phyloP scores from a whole-genome alignment of 169 alveolate genomes.

The Plasmodium blacklocki region DNA sequence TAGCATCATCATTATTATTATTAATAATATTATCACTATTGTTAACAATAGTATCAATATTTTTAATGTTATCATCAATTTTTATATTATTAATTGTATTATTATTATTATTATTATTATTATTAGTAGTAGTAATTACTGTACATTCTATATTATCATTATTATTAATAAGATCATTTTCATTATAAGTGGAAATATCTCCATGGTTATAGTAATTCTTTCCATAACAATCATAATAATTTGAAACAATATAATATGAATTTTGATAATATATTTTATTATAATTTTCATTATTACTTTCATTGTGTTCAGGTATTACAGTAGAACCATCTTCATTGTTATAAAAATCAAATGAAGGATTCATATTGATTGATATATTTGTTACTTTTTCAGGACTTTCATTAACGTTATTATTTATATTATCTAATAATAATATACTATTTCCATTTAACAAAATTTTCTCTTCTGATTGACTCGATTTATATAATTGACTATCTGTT shows the following conservation, averaged over 20 bases:
- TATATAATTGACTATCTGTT: not conserved
- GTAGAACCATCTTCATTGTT: slow-evolving; percentile 12
- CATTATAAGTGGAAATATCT: not conserved
- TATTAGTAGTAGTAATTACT: not conserved
- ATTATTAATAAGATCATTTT: not conserved
- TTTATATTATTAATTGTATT: slow-evolving; percentile 9
- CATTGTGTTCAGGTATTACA: too few species aligned
- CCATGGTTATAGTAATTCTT: slow-evolving; percentile 12
- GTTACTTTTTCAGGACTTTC: slow-evolving; percentile 11
- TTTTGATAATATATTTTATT: slow-evolving; percentile 37
- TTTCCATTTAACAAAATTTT: slow-evolving; percentile 10
- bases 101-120: not conserved
- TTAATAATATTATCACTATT: not conserved
- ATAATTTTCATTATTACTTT: not conserved
- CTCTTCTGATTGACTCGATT: slow-evolving; percentile 21
- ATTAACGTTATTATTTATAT: slow-evolving; percentile 18
- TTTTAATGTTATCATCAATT: slow-evolving; percentile 4
- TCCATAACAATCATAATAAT: slow-evolving; percentile 23
- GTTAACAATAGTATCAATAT: not conserved
- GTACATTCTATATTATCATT: not conserved
- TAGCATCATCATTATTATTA: not conserved
- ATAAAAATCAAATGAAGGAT: slow-evolving; percentile 7
- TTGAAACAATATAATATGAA: slow-evolving; percentile 15
- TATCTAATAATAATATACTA: not conserved
- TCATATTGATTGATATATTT: slow-evolving; percentile 1